Conservation (phyloP, 768 basidiomycete genomes). For the Panellus pusillus region DNA sequence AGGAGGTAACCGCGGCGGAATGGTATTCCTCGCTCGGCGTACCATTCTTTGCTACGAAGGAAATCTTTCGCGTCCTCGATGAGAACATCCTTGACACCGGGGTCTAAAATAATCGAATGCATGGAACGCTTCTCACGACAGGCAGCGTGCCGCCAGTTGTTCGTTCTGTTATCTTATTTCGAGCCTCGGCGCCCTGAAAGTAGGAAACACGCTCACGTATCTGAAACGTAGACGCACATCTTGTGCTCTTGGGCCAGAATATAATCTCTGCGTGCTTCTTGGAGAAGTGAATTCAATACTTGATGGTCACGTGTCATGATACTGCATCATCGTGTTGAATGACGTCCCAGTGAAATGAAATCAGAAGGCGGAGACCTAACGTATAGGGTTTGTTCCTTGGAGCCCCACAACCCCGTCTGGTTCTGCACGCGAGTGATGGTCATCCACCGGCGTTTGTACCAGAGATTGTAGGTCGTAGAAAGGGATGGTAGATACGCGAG, state of each 20-base stretch:
- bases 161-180: conserved; percentile 14
- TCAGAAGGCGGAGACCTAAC: too few species aligned
- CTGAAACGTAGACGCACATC: conserved; percentile 55
- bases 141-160: conserved; percentile 56
- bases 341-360: too few species aligned
- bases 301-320: conserved; percentile 48
- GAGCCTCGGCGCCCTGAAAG: too few species aligned
- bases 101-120: conserved; percentile 68
- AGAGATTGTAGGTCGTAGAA: conserved; percentile 40
- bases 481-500: conserved; percentile 46
- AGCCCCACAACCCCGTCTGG: conserved; percentile 33
- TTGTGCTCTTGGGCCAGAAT: conserved; percentile 49
- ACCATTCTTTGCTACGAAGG: conserved; percentile 68
- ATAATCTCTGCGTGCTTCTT: conserved; percentile 55
- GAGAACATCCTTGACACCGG: conserved; percentile 63
- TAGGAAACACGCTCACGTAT: conserved; percentile 17
- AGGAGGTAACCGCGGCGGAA: conserved; percentile 81
- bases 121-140: conserved; percentile 56
- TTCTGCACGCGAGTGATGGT: conserved; percentile 36
- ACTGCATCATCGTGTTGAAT: conserved; percentile 30
- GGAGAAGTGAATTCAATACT: conserved; percentile 51
- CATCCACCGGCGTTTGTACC: conserved; percentile 51
- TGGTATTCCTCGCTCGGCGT: conserved; percentile 73
- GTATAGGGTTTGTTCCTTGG: conserved; percentile 38
- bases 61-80: conserved; percentile 74